Conservation (phyloP, 768 basidiomycete species). For the Lentinula detonsa region DNA sequence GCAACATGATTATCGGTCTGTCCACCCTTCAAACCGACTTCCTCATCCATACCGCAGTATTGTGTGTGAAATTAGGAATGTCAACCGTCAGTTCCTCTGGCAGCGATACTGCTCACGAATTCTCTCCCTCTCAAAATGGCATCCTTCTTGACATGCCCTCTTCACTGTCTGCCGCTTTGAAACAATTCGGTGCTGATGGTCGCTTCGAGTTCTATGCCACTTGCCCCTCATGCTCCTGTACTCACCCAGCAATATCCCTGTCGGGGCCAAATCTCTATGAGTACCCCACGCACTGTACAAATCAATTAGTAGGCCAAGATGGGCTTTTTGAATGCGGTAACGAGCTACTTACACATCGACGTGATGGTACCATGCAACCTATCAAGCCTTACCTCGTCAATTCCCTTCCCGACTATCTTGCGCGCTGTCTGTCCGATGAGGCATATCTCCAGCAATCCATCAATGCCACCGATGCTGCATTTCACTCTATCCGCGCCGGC, state of each 20-base stretch:
- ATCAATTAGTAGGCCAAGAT: not conserved
- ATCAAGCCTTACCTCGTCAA: slow-evolving; percentile 12
- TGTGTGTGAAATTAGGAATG: slow-evolving; percentile 9
- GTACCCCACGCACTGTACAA: slow-evolving; percentile 8
- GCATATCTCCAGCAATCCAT: slow-evolving; percentile 12
- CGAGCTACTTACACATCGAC: not conserved
- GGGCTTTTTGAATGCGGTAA: not conserved
- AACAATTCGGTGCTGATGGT: not conserved
- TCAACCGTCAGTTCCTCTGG: not conserved
- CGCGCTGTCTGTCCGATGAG: slow-evolving; percentile 11
- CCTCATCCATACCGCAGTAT: slow-evolving; percentile 6
- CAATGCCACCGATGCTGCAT: slow-evolving; percentile 6
- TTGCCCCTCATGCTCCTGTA: not conserved
- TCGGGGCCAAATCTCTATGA: not conserved
- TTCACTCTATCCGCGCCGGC: slow-evolving; percentile 1
- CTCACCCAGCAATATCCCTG: not conserved
- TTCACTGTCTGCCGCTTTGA: not conserved
- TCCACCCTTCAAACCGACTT: slow-evolving; percentile 10
- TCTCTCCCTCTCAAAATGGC: not conserved
- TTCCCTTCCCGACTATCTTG: slow-evolving; percentile 17
- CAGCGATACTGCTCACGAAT: not conserved
- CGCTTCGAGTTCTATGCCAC: not conserved
- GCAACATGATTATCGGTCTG: slow-evolving; percentile 11
- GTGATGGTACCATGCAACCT: slow-evolving; percentile 1
- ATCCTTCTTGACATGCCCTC: not conserved